Conservation (phyloP, 306 rosid genomes). For the Rosa lucieae region DNA sequence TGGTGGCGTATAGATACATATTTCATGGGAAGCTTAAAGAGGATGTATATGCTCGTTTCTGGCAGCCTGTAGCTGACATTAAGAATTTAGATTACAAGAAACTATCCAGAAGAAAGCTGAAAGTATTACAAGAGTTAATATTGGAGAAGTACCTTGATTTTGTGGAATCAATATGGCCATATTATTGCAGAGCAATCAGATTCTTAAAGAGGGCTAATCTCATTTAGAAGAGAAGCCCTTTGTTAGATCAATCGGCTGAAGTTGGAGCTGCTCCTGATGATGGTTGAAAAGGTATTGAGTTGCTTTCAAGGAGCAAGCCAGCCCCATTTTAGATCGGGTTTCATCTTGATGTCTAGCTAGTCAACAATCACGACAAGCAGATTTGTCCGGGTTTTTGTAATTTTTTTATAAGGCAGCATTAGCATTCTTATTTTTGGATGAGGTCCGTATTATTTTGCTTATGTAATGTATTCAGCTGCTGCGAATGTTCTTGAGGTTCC, state of each 20-base stretch:
- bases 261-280: constrained; percentile 32
- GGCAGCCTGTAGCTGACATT: constrained; percentile 53
- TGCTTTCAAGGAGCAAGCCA: constrained; percentile 36
- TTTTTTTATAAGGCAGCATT: constrained; percentile 25
- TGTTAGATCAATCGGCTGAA: constrained; percentile 26
- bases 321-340: constrained; percentile 60
- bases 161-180: constrained; percentile 85
- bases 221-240: constrained; percentile 43
- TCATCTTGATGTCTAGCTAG: constrained; percentile 40
- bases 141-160: constrained; percentile 68
- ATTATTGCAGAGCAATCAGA: constrained; percentile 71
- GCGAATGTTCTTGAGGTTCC: constrained; percentile 24
- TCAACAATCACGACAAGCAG: constrained; percentile 32
- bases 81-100: constrained; percentile 61
- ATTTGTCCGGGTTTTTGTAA: constrained; percentile 42
- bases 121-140: constrained; percentile 50
- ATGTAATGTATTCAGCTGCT: constrained; percentile 28
- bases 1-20: constrained; percentile 43
- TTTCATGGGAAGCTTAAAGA: constrained; percentile 61
- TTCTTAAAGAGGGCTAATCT: constrained; percentile 81
- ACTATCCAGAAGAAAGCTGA: constrained; percentile 49
- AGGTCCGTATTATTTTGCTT: constrained; percentile 30
- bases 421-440: constrained; percentile 40
- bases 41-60: constrained; percentile 40
- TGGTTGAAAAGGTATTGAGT: constrained; percentile 25